A percentile compares a stretch with the other conserved stretches of the same genome.
Conservation (phyloP, 108 stramenopile species). For the Pseudonitzschia pungens region DNA sequence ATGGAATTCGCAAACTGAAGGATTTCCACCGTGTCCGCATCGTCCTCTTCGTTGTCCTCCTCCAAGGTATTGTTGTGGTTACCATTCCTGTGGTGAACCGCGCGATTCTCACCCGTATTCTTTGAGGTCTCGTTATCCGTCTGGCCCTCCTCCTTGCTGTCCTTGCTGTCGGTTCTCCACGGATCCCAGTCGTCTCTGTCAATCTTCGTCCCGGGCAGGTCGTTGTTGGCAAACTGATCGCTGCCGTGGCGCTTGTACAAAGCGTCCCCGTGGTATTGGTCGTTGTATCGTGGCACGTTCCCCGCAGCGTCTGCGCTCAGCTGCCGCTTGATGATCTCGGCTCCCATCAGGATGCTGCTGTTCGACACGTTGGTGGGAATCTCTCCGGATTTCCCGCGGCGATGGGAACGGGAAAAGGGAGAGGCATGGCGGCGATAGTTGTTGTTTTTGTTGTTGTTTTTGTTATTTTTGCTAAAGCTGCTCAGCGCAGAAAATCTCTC, state of each 20-base stretch:
- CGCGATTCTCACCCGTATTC: no score
- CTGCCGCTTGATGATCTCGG: slow-evolving; percentile 9
- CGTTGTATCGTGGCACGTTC: no score
- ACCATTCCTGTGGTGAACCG: not conserved
- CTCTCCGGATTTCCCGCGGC: not conserved
- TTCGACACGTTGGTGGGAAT: not conserved
- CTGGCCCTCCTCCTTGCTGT: not conserved
- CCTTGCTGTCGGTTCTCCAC: slow-evolving; percentile 1
- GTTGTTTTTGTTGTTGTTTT: not conserved
- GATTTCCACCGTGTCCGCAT: slow-evolving; percentile 4
- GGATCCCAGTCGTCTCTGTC: slow-evolving; percentile 9
- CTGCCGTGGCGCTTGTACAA: not conserved
- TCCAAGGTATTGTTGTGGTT: not conserved
- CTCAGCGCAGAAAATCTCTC: slow-evolving; percentile 2
- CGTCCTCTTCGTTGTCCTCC: not conserved
- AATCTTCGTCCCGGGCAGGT: not conserved
- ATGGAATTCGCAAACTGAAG: not conserved
- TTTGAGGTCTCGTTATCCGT: no score
- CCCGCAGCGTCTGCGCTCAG: not conserved
- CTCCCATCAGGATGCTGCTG: slow-evolving; percentile 9
- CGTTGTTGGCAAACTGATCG: not conserved
- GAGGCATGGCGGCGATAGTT: not conserved
- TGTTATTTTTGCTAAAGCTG: not conserved
- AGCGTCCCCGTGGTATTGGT: not conserved
- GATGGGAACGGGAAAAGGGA: not conserved